These are phyloP conservation scores for Stentor coeruleus DNA, from an alignment of 73 alveolate genomes.

Conservation along the genomic window DNA sequence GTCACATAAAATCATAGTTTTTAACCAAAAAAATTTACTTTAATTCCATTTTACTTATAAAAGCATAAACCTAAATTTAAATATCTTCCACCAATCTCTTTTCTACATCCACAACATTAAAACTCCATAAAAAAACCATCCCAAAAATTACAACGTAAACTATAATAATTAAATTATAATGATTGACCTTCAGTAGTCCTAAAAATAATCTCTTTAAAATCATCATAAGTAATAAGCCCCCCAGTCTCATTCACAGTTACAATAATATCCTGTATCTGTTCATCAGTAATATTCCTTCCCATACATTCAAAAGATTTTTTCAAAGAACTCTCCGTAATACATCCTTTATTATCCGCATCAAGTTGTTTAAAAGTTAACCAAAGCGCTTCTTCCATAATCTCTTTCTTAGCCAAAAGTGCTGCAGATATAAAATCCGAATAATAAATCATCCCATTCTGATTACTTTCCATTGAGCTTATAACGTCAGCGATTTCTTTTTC, in stretches of 20 bases:
- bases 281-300: slow-evolving; percentile 12
- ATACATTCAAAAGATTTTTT: neutral
- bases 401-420: neutral
- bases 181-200: no score
- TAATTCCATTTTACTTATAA: no score
- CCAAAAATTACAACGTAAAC: no score
- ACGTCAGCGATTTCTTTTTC: neutral
- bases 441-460: neutral
- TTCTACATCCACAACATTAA: no score
- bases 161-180: no score
- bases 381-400: neutral
- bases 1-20: no score
- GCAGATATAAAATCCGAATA: neutral
- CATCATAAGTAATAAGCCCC: slow-evolving; percentile 8
- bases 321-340: neutral
- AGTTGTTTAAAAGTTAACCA: neutral
- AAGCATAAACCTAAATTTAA: no score
- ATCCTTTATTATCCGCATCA: neutral
- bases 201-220: slow-evolving; percentile 6
- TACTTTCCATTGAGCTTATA: neutral
- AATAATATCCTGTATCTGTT: neutral
- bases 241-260: neutral
- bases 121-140: no score
- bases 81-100: no score
- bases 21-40: no score